Percentiles rank a stretch among this genome's conserved stretches.
phyloP scores from a whole-genome alignment of 1,284 basidiomycete genomes.

The Sphaerobolus stellatus region DNA sequence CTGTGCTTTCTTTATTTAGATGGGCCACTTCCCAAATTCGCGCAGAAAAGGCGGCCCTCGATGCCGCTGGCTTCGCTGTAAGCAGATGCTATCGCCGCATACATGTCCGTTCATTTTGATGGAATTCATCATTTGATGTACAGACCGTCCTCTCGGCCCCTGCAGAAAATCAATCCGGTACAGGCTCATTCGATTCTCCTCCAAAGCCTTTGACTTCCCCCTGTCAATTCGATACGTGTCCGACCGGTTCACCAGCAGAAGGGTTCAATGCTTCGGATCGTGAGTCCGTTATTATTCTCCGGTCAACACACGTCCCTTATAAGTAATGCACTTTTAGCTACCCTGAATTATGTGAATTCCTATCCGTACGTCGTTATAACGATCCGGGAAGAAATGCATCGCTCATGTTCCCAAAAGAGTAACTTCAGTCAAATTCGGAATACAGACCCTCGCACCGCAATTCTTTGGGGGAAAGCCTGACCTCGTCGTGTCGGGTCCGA shows the following conservation, averaged over 20 bases:
- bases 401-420: constrained; percentile 25
- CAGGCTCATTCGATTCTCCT: constrained; percentile 35
- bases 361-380: constrained; percentile 34
- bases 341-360: constrained; percentile 42
- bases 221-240: constrained; percentile 44
- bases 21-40: constrained; percentile 54
- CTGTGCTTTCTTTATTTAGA: constrained; percentile 15
- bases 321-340: constrained; percentile 20
- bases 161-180: constrained; percentile 44
- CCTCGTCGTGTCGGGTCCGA: constrained; percentile 51
- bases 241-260: constrained; percentile 42
- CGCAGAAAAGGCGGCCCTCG: constrained; percentile 42
- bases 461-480: constrained; percentile 46
- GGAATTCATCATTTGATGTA: background rate
- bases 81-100: constrained; percentile 13
- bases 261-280: constrained; percentile 44
- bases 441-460: constrained; percentile 46
- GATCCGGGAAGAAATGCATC: background rate
- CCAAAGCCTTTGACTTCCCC: constrained; percentile 30
- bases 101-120: background rate
- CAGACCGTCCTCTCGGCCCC: constrained; percentile 45
- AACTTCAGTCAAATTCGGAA: constrained; percentile 45
- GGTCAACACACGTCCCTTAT: background rate
- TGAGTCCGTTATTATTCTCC: constrained; percentile 27
- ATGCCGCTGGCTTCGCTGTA: constrained; percentile 42